A percentile compares a stretch with the other conserved stretches of the same genome.
These are phyloP conservation scores for Fusarium globosum DNA, from an alignment of 2,329 filamentous ascomycete genomes.

Conservation along the genomic window DNA sequence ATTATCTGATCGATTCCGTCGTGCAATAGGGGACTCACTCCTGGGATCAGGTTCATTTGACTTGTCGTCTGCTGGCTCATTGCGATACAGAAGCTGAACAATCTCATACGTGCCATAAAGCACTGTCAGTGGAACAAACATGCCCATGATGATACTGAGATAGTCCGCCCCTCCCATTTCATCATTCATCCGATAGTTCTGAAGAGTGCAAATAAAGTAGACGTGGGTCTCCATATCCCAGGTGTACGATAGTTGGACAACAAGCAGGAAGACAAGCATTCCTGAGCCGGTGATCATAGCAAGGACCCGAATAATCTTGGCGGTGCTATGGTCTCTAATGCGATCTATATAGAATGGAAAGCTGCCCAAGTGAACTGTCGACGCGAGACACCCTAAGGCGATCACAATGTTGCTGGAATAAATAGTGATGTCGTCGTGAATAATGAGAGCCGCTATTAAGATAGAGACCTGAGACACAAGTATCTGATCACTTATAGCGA, in stretches of 20 bases:
- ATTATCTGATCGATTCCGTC: background rate
- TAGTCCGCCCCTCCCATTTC: rapidly evolving
- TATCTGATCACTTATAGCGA: constrained; percentile 1
- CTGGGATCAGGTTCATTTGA: too few species aligned
- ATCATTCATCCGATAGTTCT: background rate
- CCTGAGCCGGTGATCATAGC: background rate
- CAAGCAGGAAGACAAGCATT: background rate
- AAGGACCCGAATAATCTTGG: background rate
- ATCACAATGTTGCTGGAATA: constrained; percentile 5
- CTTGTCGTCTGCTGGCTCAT: background rate
- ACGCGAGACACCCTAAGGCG: background rate
- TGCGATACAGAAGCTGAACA: background rate
- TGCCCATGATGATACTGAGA: rapidly evolving
- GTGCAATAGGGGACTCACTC: rapidly evolving
- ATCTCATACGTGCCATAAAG: background rate
- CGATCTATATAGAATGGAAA: background rate
- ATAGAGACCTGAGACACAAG: background rate
- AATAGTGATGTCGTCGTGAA: background rate
- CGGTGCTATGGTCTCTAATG: background rate
- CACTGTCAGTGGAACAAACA: background rate
- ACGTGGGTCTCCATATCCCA: background rate
- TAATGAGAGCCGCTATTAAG: background rate
- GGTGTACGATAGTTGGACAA: background rate
- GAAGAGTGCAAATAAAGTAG: background rate
- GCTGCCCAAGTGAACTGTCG: background rate